Conservation (phyloP, 2,329 filamentous ascomycete species). For the Pyricularia grisea region DNA sequence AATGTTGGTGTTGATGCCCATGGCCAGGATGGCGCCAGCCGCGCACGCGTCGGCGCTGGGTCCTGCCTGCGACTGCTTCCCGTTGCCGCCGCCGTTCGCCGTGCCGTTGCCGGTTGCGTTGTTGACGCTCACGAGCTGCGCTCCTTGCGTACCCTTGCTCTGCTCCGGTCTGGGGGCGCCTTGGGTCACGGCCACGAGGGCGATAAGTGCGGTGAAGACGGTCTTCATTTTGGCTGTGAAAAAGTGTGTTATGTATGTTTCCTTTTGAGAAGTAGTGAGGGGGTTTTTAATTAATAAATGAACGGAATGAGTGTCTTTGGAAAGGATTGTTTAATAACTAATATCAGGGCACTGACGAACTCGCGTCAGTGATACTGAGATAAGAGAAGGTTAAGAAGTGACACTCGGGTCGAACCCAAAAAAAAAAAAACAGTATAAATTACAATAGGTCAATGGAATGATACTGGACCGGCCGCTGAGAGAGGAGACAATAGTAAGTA, state of each 20-base stretch:
- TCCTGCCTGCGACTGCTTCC: neutral
- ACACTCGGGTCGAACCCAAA: neutral
- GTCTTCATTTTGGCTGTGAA: neutral
- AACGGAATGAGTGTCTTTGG: neutral
- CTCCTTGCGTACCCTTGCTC: neutral
- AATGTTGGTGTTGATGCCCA: constrained; percentile 15
- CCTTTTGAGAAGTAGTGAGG: neutral
- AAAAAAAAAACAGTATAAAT: neutral
- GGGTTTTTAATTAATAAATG: neutral
- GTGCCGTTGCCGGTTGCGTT: neutral
- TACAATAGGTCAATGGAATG: neutral
- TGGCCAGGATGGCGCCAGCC: constrained; percentile 12
- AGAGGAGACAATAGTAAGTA: neutral
- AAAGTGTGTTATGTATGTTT: neutral
- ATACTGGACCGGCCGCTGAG: neutral
- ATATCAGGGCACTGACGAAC: neutral
- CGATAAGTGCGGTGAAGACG: neutral
- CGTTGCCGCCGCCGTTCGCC: too few relatives aligned
- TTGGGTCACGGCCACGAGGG: neutral
- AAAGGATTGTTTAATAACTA: neutral
- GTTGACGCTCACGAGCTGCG: too few relatives aligned
- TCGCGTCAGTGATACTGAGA: neutral
- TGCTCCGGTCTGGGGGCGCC: neutral
- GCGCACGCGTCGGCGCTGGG: constrained; percentile 8
- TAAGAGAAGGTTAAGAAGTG: neutral